Conservation (phyloP, 2,329 filamentous ascomycete species). For the Exophiala lecanii-corni region DNA sequence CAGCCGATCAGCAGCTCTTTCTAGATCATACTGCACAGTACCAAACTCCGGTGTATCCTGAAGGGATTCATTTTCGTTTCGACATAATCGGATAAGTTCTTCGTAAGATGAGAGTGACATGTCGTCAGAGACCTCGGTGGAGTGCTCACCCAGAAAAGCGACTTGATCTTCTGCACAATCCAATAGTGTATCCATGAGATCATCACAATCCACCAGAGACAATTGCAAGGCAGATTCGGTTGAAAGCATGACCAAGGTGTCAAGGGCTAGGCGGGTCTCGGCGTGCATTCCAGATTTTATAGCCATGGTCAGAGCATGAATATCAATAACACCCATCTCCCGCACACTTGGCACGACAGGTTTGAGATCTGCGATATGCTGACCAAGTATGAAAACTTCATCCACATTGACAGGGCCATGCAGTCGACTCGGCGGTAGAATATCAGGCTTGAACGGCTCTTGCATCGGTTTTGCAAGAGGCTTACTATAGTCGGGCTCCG, state of each 20-base stretch:
- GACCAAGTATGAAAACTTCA: slow-evolving; percentile 59
- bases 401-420: slow-evolving; percentile 71
- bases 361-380: slow-evolving; percentile 62
- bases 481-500: slow-evolving; percentile 32
- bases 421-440: slow-evolving; percentile 45
- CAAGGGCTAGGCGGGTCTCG: slow-evolving; percentile 84
- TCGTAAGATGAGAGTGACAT: slow-evolving; percentile 82
- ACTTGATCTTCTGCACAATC: slow-evolving; percentile 89
- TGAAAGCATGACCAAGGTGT: slow-evolving; percentile 72
- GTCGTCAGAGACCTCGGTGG: slow-evolving; percentile 79
- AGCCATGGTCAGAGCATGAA: slow-evolving; percentile 82
- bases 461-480: slow-evolving; percentile 37
- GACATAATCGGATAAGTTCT: slow-evolving; percentile 75
- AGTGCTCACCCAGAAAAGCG: slow-evolving; percentile 77
- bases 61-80: slow-evolving; percentile 66
- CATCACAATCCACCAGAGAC: slow-evolving; percentile 71
- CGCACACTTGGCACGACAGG: slow-evolving; percentile 69
- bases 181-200: slow-evolving; percentile 79
- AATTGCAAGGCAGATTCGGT: slow-evolving; percentile 60
- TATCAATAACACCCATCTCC: slow-evolving; percentile 84
- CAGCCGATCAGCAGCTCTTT: slow-evolving; percentile 78
- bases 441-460: slow-evolving; percentile 44
- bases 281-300: slow-evolving; percentile 84
- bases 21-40: slow-evolving; percentile 71
- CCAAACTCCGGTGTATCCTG: slow-evolving; percentile 71